These are phyloP conservation scores for Nelumbo lutea DNA, from an alignment of 164 flowering plant genomes.

Conservation along the genomic window DNA sequence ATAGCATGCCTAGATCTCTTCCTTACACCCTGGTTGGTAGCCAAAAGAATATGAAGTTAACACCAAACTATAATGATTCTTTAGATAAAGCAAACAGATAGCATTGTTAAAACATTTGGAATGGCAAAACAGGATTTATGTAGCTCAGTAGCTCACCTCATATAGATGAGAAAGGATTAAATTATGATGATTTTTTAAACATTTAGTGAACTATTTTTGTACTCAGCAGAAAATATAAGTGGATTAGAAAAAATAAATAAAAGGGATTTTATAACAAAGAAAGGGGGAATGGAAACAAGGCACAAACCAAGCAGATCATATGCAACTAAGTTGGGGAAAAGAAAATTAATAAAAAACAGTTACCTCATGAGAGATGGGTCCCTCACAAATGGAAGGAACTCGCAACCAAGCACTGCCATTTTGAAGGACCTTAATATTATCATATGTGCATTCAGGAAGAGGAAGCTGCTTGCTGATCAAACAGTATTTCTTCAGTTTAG, in stretches of 20 bases:
- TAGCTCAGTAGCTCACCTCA: too few relatives aligned
- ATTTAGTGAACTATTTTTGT: too few relatives aligned
- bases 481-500: constrained; percentile 43
- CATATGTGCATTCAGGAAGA: constrained; percentile 70
- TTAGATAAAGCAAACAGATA: not conserved
- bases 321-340: too few relatives aligned
- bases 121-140: too few relatives aligned
- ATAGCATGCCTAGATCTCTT: constrained; percentile 29
- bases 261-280: not conserved
- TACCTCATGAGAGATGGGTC: constrained; percentile 45
- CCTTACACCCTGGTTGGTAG: constrained; percentile 29
- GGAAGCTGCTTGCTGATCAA: constrained; percentile 49
- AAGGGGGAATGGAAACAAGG: not conserved
- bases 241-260: not conserved
- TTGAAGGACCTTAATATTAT: constrained; percentile 56
- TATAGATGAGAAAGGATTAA: too few relatives aligned
- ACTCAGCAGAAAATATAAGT: too few relatives aligned
- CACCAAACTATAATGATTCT: not conserved
- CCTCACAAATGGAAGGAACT: constrained; percentile 19
- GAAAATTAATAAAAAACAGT: not conserved
- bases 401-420: constrained; percentile 23
- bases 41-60: constrained; percentile 3
- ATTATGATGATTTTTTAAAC: too few relatives aligned
- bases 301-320: not conserved
- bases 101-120: not conserved